Evolutionary conservation across 371 early-diverging fungal genomes (phyloP), one percentile per base, ranked within the genome.

Genomic region (Mycotypha africana): DNA sequence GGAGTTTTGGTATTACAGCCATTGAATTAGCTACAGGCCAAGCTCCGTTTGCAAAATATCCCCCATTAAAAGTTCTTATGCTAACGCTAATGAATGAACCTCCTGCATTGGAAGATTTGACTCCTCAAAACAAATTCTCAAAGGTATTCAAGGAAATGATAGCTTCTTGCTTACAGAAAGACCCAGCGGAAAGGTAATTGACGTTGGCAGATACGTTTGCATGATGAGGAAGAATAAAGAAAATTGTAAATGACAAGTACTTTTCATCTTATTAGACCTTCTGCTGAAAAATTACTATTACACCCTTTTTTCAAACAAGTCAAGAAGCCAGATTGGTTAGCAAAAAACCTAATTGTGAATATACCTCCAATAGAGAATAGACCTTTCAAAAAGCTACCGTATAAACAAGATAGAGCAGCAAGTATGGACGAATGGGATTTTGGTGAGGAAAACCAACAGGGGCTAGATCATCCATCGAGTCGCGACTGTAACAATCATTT

Each of bases 1-100:
- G 92, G 89, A 82, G 84, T 40, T 87, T 93, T 68, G 93, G 93
- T 34, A 90, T 93, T 38, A 90, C 91, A n/a, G 82, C 88, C 0
- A 66, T 91, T 32, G 93, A 93, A 53, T 68, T 93, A 15, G 89
- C 91, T 7, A 83, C 79, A 20, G 92, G 92, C n/a, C 83, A 85
- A 50, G 91, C 93, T n/a, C 93, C 93, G 7, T 89, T 86, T 58
- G 88, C 91, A 7, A 89, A 89, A 57, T 86, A 72, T 45, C 87
- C 91, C 11, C 91, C 91, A 4, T 56, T 91, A 28, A 90, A 90
- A 72, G 87, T 56, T 26, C 23, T 92, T 10, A 89, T 89, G 89
- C 63, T 91, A 65, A 93, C 92, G 4, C 71, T 93, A n/a, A 85
- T 86, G 19, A 86, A 84, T 53, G 89, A 89, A 30, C 92, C 93